Conservation (phyloP, 345 rosid genomes). For the Moringa oleifera region DNA sequence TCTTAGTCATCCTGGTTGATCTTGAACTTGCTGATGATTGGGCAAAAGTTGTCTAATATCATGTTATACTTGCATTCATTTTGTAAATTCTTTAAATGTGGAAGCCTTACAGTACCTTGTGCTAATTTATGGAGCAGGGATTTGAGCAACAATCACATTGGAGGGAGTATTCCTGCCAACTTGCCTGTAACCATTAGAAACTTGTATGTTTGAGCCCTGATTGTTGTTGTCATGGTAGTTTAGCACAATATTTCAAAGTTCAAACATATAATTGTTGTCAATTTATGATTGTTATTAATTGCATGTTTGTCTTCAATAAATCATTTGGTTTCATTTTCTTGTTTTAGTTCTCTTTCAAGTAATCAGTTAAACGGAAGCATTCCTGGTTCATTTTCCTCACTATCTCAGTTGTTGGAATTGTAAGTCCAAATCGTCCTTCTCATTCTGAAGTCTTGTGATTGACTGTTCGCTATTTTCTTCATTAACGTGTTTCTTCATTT, state of each 20-base stretch:
- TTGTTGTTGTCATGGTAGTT: not conserved
- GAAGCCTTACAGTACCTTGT: conserved; percentile 6
- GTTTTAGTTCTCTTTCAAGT: conserved; percentile 51
- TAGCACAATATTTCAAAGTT: not conserved
- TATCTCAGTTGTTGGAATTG: conserved; percentile 45
- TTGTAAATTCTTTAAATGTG: not conserved
- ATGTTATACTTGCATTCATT: not conserved
- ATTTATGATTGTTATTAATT: not conserved
- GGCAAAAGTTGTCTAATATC: not conserved
- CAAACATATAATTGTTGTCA: not conserved
- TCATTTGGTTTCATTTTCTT: conserved; percentile 13
- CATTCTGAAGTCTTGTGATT: not conserved
- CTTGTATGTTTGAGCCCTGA: conserved; percentile 42
- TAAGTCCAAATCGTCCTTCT: conserved; percentile 30
- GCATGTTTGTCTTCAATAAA: not conserved
- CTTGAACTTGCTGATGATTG: not conserved
- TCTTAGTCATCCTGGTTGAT: not conserved
- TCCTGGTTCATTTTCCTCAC: conserved; percentile 38
- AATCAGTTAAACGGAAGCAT: conserved; percentile 59
- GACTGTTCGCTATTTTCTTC: not conserved
- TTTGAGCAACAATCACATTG: conserved; percentile 75
- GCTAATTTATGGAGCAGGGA: conserved; percentile 51
- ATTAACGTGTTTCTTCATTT: conserved; percentile 9
- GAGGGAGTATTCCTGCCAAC: conserved; percentile 69
- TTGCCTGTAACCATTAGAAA: conserved; percentile 62